Conservation (phyloP, 192 early-diverging fungal genomes). For the Bifiguratus adelaidae region DNA sequence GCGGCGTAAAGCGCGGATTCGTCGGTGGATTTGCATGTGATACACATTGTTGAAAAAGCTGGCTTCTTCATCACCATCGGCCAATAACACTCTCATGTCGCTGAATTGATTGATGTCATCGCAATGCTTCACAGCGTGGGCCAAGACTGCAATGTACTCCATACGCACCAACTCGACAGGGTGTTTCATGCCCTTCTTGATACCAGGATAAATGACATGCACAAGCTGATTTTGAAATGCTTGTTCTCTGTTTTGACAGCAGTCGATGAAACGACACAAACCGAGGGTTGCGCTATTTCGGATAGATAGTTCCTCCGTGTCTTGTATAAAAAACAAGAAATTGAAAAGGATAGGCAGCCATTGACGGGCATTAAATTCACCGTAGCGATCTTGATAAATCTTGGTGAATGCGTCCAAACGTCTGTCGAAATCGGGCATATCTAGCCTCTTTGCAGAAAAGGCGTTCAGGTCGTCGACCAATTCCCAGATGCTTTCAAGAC, state of each 20-base stretch:
- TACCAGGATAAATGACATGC: constrained; percentile 55
- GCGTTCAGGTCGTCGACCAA: constrained; percentile 73
- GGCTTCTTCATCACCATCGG: constrained; percentile 75
- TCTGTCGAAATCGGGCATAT: constrained; percentile 81
- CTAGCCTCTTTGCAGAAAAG: constrained; percentile 57
- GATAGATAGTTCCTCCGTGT: constrained; percentile 79
- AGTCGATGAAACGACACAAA: constrained; percentile 59
- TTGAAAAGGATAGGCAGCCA: constrained; percentile 92
- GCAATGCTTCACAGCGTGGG: constrained; percentile 47
- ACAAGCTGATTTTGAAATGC: constrained; percentile 35
- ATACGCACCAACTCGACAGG: constrained; percentile 45
- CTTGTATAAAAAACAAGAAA: constrained; percentile 71
- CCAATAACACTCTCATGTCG: constrained; percentile 54
- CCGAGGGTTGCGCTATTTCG: constrained; percentile 72
- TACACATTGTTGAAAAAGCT: constrained; percentile 94
- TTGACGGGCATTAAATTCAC: constrained; percentile 47
- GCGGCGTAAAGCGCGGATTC: constrained; percentile 70
- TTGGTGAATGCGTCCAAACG: constrained; percentile 66
- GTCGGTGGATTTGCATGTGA: constrained; percentile 93
- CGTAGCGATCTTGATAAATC: constrained; percentile 62
- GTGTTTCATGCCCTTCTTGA: constrained; percentile 55
- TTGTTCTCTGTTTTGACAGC: constrained; percentile 15
- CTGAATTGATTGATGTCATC: constrained; percentile 42
- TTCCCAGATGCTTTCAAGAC: constrained; percentile 33
- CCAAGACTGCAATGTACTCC: constrained; percentile 62